Conservation (phyloP, 1,284 basidiomycete genomes). For the Retiboletus flavoniger region DNA sequence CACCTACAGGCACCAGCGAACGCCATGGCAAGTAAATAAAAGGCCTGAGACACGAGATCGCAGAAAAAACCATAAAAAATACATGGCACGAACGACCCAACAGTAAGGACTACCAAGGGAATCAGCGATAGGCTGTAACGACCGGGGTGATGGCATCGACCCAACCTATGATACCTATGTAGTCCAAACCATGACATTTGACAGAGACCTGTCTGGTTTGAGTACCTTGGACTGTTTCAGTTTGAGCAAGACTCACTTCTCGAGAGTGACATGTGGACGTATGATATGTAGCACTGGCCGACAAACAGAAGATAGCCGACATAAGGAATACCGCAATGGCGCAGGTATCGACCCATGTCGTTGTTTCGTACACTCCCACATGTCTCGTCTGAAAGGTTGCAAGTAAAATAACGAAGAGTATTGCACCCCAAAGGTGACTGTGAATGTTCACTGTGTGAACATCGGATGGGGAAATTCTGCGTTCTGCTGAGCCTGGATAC, state of each 20-base stretch:
- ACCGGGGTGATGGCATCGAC: constrained; percentile 13
- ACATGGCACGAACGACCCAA: constrained; percentile 80
- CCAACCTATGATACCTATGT: constrained; percentile 63
- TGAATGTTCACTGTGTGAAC: constrained; percentile 79
- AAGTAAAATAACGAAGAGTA: constrained; percentile 65
- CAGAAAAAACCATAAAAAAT: constrained; percentile 76
- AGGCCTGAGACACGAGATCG: constrained; percentile 47
- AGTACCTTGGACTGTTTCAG: neutral
- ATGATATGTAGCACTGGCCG: constrained; percentile 77
- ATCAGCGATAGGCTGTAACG: neutral
- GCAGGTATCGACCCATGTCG: constrained; percentile 63
- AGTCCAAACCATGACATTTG: constrained; percentile 66
- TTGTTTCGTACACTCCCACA: constrained; percentile 47
- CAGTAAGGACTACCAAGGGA: constrained; percentile 50
- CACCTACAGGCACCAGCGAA: constrained; percentile 61
- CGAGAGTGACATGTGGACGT: constrained; percentile 74
- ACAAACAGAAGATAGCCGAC: constrained; percentile 75
- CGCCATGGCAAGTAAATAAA: constrained; percentile 57
- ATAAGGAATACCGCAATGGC: constrained; percentile 69
- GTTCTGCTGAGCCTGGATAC: constrained; percentile 8
- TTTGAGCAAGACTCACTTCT: constrained; percentile 42
- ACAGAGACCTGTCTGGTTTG: constrained; percentile 41
- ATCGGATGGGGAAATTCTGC: constrained; percentile 9
- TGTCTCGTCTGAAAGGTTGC: constrained; percentile 51
- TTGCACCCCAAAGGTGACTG: constrained; percentile 77